A percentile compares a stretch with the other conserved stretches of the same genome.
phyloP scores from a whole-genome alignment of 768 basidiomycete genomes.

The Leucogyrophana mollusca region DNA sequence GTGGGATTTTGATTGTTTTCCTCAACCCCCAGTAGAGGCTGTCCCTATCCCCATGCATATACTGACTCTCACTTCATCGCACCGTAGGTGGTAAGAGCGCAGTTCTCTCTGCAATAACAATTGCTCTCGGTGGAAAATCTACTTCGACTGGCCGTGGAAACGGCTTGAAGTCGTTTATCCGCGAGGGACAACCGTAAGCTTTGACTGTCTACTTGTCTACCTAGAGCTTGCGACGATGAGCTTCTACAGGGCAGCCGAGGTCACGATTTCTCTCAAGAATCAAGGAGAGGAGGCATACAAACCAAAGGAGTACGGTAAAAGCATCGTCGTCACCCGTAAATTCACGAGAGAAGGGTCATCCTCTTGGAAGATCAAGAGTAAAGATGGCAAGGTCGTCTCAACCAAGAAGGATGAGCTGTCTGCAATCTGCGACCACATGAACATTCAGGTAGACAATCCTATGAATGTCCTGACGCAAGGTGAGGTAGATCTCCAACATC shows the following conservation, averaged over 20 bases:
- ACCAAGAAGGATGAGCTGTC: slow-evolving; percentile 83
- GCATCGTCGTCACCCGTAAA: slow-evolving; percentile 79
- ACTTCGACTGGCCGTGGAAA: slow-evolving; percentile 85
- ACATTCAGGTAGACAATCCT: slow-evolving; percentile 95
- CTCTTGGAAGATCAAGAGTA: slow-evolving; percentile 79
- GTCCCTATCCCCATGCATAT: too few relatives aligned
- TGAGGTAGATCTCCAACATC: slow-evolving; percentile 37
- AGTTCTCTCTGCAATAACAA: slow-evolving; percentile 86
- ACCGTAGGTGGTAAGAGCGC: slow-evolving; percentile 89
- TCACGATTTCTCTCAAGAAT: slow-evolving; percentile 84
- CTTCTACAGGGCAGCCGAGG: slow-evolving; percentile 52
- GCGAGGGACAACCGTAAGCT: slow-evolving; percentile 78
- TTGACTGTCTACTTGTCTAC: not conserved
- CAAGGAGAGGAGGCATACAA: slow-evolving; percentile 88
- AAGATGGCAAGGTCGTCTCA: slow-evolving; percentile 63
- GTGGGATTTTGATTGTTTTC: too few relatives aligned
- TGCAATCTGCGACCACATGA: slow-evolving; percentile 92
- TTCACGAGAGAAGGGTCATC: slow-evolving; percentile 77
- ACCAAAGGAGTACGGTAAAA: slow-evolving; percentile 80
- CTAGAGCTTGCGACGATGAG: slow-evolving; percentile 2
- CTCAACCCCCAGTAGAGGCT: too few relatives aligned
- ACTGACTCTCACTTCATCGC: not conserved
- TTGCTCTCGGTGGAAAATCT: slow-evolving; percentile 93
- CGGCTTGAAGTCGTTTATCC: slow-evolving; percentile 83
- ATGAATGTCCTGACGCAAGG: slow-evolving; percentile 94